A percentile compares a stretch with the other conserved stretches of the same genome.
Conservation (phyloP, 139 green algal genomes). For the Volvox africanus region DNA sequence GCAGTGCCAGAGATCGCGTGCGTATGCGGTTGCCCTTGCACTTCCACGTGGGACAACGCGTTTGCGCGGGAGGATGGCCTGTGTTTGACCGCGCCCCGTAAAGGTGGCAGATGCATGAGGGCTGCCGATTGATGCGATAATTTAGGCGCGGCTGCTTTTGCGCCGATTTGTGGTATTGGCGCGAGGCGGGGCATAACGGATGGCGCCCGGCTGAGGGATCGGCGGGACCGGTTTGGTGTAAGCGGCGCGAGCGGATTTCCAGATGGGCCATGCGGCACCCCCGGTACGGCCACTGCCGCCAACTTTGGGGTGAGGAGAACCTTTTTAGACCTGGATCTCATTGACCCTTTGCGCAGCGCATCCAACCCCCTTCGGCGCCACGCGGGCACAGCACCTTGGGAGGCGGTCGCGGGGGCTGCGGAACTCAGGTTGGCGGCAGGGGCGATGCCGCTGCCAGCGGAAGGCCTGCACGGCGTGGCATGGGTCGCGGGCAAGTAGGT, state of each 20-base stretch:
- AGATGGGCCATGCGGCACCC: background rate
- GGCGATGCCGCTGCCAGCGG: background rate
- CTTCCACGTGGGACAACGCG: background rate
- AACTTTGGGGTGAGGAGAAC: background rate
- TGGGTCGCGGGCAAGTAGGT: too few species aligned
- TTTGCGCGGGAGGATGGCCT: background rate
- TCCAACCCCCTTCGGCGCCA: slow-evolving; percentile 5
- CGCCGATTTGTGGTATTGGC: background rate
- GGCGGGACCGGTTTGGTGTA: background rate
- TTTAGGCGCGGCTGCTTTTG: background rate
- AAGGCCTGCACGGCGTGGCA: background rate
- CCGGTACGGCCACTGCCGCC: background rate
- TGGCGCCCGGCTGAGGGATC: background rate
- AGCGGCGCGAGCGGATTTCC: background rate
- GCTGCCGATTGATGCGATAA: background rate
- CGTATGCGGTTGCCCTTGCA: background rate
- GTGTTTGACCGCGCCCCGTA: background rate
- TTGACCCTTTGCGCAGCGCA: background rate
- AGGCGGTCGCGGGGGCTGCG: background rate
- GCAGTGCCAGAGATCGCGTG: background rate
- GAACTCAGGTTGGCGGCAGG: background rate
- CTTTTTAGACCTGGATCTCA: background rate
- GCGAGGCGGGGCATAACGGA: slow-evolving; percentile 9
- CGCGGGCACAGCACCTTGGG: background rate
- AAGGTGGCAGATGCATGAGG: background rate